These are phyloP conservation scores for Tuctoria greenei DNA, from an alignment of 176 grass and related monocot species.

Conservation along the genomic window DNA sequence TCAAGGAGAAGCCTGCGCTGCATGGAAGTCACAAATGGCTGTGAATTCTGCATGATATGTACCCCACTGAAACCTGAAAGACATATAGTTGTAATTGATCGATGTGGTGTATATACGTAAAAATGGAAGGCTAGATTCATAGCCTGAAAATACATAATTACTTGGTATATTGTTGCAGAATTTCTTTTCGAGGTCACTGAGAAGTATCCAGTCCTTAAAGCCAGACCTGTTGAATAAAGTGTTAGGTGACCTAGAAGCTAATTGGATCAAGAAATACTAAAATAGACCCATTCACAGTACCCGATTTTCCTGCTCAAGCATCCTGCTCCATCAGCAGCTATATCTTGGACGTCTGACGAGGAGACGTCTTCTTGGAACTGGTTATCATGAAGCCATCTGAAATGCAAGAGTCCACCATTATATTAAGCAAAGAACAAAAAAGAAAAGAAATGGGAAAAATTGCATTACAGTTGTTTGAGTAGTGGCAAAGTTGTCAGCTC, in stretches of 20 bases:
- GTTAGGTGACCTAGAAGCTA: slow-evolving; percentile 33
- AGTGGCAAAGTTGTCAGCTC: slow-evolving; percentile 66
- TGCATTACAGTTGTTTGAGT: slow-evolving; percentile 67
- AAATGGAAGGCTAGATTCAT: slow-evolving; percentile 20
- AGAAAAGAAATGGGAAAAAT: neutral
- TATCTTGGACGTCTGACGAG: slow-evolving; percentile 18
- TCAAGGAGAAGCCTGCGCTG: slow-evolving; percentile 56
- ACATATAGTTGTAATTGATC: slow-evolving; percentile 23
- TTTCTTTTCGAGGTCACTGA: slow-evolving; percentile 24
- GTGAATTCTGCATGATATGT: slow-evolving; percentile 43
- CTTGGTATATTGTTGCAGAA: slow-evolving; percentile 45
- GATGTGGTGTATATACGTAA: neutral
- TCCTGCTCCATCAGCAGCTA: slow-evolving; percentile 28
- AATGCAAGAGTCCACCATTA: slow-evolving; percentile 32
- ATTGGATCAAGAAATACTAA: neutral
- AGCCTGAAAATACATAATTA: slow-evolving; percentile 32
- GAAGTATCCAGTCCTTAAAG: slow-evolving; percentile 38
- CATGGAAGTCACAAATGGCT: slow-evolving; percentile 39
- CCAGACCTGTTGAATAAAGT: slow-evolving; percentile 31
- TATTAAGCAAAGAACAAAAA: slow-evolving; percentile 5
- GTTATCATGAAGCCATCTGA: slow-evolving; percentile 57
- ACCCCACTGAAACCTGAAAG: slow-evolving; percentile 42
- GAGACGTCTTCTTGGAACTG: slow-evolving; percentile 38
- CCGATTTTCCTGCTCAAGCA: slow-evolving; percentile 60
- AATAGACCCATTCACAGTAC: slow-evolving; percentile 44